Evolutionary conservation across 352 stramenopile species (phyloP).

Genomic region (Phytophthora crassamura): DNA sequence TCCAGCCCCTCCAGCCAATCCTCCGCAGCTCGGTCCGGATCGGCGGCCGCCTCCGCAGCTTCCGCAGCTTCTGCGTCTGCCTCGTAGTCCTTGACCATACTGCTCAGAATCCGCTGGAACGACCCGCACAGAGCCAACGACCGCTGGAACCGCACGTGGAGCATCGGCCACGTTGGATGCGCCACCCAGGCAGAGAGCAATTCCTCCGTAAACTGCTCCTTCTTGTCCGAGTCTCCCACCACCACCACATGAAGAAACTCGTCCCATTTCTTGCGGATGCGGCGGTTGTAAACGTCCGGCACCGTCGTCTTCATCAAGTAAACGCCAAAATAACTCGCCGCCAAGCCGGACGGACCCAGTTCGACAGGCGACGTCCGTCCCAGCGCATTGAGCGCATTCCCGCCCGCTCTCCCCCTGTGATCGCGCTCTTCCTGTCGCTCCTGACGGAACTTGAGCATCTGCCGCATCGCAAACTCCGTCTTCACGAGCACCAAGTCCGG

Average conservation of each 20-base stretch:
- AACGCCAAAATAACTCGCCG: constrained; percentile 64
- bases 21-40: constrained; percentile 28
- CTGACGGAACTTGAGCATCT: constrained; percentile 61
- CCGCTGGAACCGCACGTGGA: constrained; percentile 63
- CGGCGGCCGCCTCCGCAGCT: constrained; percentile 24
- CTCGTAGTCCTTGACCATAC: constrained; percentile 41
- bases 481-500: constrained; percentile 74
- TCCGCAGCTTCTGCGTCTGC: constrained; percentile 31
- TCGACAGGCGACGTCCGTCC: constrained; percentile 20
- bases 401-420: constrained; percentile 36
- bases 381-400: constrained; percentile 12
- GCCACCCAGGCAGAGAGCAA: constrained; percentile 61
- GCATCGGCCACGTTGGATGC: constrained; percentile 68
- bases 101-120: constrained; percentile 58
- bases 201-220: constrained; percentile 73
- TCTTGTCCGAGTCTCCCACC: constrained; percentile 52
- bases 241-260: constrained; percentile 78
- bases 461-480: constrained; percentile 63
- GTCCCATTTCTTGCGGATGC: constrained; percentile 73
- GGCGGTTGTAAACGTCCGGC: constrained; percentile 66
- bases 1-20: constrained; percentile 36
- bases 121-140: constrained; percentile 59
- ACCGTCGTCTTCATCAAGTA: constrained; percentile 67
- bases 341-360: constrained; percentile 30
- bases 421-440: constrained; percentile 56